These are phyloP conservation scores for Rhodotorula sphaerocarpa DNA, from an alignment of 768 basidiomycete species.

Conservation along the genomic window DNA sequence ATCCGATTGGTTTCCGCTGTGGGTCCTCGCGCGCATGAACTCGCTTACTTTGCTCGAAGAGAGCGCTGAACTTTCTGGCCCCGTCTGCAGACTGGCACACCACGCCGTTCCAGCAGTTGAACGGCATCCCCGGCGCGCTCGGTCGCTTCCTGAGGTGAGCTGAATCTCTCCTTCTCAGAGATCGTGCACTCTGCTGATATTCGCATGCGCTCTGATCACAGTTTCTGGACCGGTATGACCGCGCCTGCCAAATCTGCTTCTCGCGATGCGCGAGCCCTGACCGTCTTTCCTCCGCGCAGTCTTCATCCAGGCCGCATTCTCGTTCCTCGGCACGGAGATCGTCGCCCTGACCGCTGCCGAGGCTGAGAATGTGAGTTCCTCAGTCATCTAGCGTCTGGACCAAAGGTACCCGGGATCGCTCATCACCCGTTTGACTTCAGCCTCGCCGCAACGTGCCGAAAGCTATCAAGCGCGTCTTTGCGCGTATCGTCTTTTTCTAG, in stretches of 20 bases:
- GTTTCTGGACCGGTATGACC: conserved; percentile 50
- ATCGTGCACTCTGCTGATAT: no score
- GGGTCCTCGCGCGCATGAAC: no score
- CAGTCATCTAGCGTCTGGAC: no score
- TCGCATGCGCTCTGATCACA: no score
- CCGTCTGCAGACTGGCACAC: conserved; percentile 6
- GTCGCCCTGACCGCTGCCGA: conserved; percentile 48
- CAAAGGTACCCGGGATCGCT: not conserved
- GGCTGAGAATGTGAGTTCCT: conserved; percentile 46
- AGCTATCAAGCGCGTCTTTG: conserved; percentile 62
- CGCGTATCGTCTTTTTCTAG: conserved; percentile 76
- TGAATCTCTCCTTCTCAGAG: no score
- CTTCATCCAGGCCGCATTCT: conserved; percentile 49
- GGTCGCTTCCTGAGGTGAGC: conserved; percentile 53
- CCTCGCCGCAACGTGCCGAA: conserved; percentile 52
- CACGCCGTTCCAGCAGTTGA: conserved; percentile 42
- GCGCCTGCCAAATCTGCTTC: not conserved
- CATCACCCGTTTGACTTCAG: not conserved
- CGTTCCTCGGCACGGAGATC: conserved; percentile 53
- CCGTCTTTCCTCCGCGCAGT: conserved; percentile 59
- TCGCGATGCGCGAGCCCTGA: not conserved
- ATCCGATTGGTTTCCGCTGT: conserved; percentile 43
- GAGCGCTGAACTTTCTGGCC: conserved; percentile 21
- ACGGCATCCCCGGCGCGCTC: conserved; percentile 48
- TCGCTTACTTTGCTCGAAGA: conserved; percentile 25